Percentiles rank a stretch among this genome's conserved stretches.
phyloP scores from a whole-genome alignment of 345 rosid species.

The Arabis alpina region DNA sequence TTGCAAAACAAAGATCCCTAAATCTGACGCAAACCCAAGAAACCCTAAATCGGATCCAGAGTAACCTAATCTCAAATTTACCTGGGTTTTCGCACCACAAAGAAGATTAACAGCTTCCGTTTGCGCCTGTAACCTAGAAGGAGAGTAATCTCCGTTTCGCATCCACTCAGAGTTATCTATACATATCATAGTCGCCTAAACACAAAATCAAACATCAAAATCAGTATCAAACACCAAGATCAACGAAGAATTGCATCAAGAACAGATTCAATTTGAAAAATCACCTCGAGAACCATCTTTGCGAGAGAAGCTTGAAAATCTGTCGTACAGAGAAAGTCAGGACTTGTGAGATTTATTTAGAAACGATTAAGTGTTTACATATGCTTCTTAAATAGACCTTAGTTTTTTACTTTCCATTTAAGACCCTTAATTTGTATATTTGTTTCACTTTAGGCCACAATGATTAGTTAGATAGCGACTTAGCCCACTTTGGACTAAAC shows the following conservation, averaged over 20 bases:
- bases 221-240: conserved; percentile 8
- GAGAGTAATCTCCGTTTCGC: conserved; percentile 85
- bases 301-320: conserved; percentile 5
- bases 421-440: neutral
- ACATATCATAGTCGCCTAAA: conserved; percentile 83
- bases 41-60: conserved; percentile 41
- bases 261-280: conserved; percentile 14
- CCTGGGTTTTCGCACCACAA: conserved; percentile 83
- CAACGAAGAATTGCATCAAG: neutral
- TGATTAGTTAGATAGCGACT: neutral
- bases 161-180: conserved; percentile 89
- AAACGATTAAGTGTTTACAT: neutral
- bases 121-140: conserved; percentile 72
- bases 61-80: conserved; percentile 7
- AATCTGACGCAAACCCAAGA: neutral
- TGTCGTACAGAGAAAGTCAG: conserved; percentile 43
- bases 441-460: neutral
- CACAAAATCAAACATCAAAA: neutral
- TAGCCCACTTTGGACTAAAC: neutral
- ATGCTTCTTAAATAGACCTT: conserved; percentile 7
- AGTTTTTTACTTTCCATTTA: neutral
- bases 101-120: conserved; percentile 80
- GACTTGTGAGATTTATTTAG: conserved; percentile 15
- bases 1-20: conserved; percentile 24
- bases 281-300: conserved; percentile 79